A percentile compares a stretch with the other conserved stretches of the same genome.
Conservation (phyloP, 345 rosid genomes). For the Balakata baccata region DNA sequence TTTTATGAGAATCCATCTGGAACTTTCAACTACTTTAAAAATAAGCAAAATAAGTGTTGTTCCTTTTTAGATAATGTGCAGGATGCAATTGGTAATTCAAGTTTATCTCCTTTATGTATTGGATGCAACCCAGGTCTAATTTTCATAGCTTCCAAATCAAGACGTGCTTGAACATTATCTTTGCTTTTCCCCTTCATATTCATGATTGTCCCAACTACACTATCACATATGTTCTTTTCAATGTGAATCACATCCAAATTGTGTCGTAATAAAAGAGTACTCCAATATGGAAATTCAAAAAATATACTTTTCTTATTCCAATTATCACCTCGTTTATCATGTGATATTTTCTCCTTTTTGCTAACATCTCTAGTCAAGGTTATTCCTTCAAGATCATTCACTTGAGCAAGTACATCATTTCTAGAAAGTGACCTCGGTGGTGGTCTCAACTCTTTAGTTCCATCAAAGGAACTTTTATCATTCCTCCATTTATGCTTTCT, state of each 20-base stretch:
- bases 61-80: background rate
- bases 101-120: no score
- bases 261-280: background rate
- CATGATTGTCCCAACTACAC: background rate
- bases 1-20: conserved; percentile 4
- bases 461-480: background rate
- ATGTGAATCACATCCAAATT: background rate
- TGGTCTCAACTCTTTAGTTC: background rate
- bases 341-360: background rate
- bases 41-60: background rate
- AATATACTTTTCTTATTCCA: background rate
- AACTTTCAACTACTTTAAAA: background rate
- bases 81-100: background rate
- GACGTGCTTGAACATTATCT: background rate
- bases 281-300: background rate
- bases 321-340: background rate
- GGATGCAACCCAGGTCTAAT: background rate
- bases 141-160: background rate
- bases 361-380: background rate
- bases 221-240: background rate
- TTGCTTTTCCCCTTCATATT: background rate
- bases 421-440: background rate
- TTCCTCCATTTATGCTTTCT: background rate
- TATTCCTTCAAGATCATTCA: background rate
- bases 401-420: background rate